Evolutionary conservation across 192 early-diverging fungal species (phyloP).

Genomic region (Phycomyces blakesleeanus): DNA sequence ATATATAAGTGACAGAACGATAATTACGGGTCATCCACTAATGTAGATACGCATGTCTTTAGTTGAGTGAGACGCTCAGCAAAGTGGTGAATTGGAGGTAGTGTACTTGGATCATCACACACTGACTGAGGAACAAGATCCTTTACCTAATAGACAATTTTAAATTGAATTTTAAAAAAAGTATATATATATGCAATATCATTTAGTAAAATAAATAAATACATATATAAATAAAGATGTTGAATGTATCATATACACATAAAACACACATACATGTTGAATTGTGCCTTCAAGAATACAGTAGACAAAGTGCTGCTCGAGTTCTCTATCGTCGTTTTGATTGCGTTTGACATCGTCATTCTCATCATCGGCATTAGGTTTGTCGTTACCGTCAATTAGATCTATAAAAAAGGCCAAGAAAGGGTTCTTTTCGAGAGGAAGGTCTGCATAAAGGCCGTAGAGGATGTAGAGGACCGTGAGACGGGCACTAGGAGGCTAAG

Average conservation of each 20-base stretch:
- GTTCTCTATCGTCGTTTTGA: too few species aligned
- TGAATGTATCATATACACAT: too few species aligned
- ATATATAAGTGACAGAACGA: too few species aligned
- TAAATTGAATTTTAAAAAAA: too few species aligned
- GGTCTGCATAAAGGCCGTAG: constrained; percentile 12
- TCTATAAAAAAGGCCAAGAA: constrained; percentile 23
- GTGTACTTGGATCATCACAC: not conserved
- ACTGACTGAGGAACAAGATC: constrained; percentile 5
- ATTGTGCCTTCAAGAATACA: constrained; percentile 14
- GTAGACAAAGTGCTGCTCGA: constrained; percentile 19
- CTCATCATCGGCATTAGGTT: not conserved
- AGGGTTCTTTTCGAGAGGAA: constrained; percentile 19
- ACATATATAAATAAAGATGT: too few species aligned
- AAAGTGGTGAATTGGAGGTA: not conserved
- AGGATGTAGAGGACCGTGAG: constrained; percentile 16
- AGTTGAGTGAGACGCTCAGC: not conserved
- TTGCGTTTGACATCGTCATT: too few species aligned
- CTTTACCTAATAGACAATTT: constrained; percentile 1
- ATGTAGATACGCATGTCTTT: constrained; percentile 1
- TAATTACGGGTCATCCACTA: constrained; percentile 18
- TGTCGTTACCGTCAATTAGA: not conserved
- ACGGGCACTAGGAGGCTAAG: not conserved
- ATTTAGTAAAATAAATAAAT: too few species aligned
- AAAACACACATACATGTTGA: not conserved
- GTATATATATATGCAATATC: too few species aligned